Evolutionary conservation across 1,284 basidiomycete species (phyloP), one percentile per base, ranked within the genome.

Genomic region (Vanrija sp.): DNA sequence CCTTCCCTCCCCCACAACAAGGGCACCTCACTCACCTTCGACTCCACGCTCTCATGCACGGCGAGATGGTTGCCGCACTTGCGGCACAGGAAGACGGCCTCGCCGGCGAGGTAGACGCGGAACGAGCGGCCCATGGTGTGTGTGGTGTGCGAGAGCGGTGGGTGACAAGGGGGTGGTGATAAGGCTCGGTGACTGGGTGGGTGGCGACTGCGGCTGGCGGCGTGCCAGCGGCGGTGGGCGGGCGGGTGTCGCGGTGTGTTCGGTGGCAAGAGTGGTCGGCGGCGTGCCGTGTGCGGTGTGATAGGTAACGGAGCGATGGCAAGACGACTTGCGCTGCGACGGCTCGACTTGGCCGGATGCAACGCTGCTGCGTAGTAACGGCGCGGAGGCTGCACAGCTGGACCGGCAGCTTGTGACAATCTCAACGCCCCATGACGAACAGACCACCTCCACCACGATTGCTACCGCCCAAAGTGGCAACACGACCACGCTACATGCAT

Each of bases 1-100:
- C 21, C 21, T 23, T 23, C 34, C 25, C 8, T 16, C n/a, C 49
- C 12, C 18, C 26, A 18, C 21, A 46, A n/a, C 25, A 16, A 2
- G 3, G 7, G 6, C 3, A 28, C 19, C 43, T 21, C n/a, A 77
- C 86, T 68, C 69, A 93, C 93, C 76, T 88, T 83, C 60, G 91
- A 94, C 62, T 97, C 85, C 83, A 98, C 89, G 51, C 86, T 86
- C 75, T 96, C 91, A 53, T 89, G 87, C 10, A 92, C 92, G 12
- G 93, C 87, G 46, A 98, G 84, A 78, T 98, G 95, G 21, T 94
- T 97, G 72, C 84, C 87, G 83, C 95, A 98, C 52, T 81, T 85
- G 52, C 83, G 85, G 78, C 96, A 98, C 48, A 90, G 89, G 71
- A 92, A 97, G 69, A 98, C 88, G 65, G 89, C 86, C 65, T 87